These are phyloP conservation scores for Macrolepiota dolichaula DNA, from an alignment of 768 basidiomycete species.

Conservation along the genomic window DNA sequence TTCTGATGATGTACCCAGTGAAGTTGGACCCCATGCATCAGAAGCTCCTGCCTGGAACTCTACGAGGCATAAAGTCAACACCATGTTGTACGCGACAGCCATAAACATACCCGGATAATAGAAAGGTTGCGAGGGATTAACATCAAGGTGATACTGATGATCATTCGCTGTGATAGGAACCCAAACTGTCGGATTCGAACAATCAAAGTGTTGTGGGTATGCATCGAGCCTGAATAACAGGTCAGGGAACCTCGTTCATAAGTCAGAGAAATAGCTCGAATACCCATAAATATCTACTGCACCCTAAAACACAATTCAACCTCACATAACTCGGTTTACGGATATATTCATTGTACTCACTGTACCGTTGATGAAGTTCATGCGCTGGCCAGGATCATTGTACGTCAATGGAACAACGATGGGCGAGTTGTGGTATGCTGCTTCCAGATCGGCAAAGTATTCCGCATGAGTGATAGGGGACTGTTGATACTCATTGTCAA, in stretches of 20 bases:
- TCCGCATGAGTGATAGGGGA: constrained; percentile 37
- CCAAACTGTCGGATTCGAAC: constrained; percentile 70
- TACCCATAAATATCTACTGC: constrained; percentile 78
- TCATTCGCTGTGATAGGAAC: constrained; percentile 58
- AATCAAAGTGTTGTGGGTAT: constrained; percentile 80
- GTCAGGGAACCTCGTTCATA: not conserved
- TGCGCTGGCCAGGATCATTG: constrained; percentile 59
- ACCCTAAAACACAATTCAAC: constrained; percentile 36
- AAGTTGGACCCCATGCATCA: constrained; percentile 77
- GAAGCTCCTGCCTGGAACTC: constrained; percentile 75
- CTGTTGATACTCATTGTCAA: constrained; percentile 75
- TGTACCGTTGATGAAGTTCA: constrained; percentile 70
- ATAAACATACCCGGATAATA: constrained; percentile 59
- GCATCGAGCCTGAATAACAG: constrained; percentile 47
- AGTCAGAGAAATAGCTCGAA: not conserved
- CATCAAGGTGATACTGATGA: constrained; percentile 55
- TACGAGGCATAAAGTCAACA: constrained; percentile 6
- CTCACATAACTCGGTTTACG: not conserved
- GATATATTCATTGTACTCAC: constrained; percentile 32
- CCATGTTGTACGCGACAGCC: not conserved
- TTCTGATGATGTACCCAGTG: constrained; percentile 45
- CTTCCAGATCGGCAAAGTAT: constrained; percentile 64
- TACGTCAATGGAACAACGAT: constrained; percentile 73
- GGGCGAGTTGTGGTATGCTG: constrained; percentile 46
- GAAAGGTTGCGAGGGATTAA: constrained; percentile 55